phyloP scores from a whole-genome alignment of 352 stramenopile genomes.

The Globisporangium iwayamae region DNA sequence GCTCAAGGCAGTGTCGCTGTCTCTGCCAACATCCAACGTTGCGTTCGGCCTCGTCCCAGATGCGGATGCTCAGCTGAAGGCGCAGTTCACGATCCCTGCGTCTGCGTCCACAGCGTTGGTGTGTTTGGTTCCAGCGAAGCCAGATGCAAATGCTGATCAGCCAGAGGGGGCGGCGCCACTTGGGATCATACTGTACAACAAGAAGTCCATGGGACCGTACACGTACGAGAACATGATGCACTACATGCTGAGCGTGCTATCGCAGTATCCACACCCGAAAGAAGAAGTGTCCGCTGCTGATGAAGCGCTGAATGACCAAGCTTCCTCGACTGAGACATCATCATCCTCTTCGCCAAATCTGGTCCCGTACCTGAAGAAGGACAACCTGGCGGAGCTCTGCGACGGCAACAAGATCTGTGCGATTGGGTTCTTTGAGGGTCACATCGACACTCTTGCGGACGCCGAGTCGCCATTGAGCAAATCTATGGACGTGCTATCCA shows the following conservation, averaged over 20 bases:
- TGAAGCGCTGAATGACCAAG: slow-evolving; percentile 12
- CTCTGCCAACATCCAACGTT: slow-evolving; percentile 52
- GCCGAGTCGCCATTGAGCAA: slow-evolving; percentile 41
- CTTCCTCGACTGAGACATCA: slow-evolving; percentile 16
- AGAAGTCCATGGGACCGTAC: slow-evolving; percentile 60
- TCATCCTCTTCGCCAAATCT: slow-evolving; percentile 16
- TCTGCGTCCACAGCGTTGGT: slow-evolving; percentile 36
- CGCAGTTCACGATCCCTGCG: slow-evolving; percentile 50
- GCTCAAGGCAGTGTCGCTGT: slow-evolving; percentile 59
- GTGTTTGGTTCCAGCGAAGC: slow-evolving; percentile 41
- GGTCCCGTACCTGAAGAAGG: slow-evolving; percentile 53
- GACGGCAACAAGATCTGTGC: slow-evolving; percentile 65
- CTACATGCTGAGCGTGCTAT: slow-evolving; percentile 60
- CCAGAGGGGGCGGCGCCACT: slow-evolving; percentile 37
- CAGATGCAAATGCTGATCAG: slow-evolving; percentile 19
- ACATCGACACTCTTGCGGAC: slow-evolving; percentile 42
- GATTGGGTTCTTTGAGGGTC: slow-evolving; percentile 71
- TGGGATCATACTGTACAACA: slow-evolving; percentile 62
- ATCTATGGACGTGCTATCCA: slow-evolving; percentile 32
- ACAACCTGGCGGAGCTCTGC: slow-evolving; percentile 51
- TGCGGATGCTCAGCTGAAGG: slow-evolving; percentile 50
- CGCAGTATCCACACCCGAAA: slow-evolving; percentile 57
- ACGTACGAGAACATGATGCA: slow-evolving; percentile 66
- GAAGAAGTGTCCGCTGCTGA: slow-evolving; percentile 16
- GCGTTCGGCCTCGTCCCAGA: slow-evolving; percentile 51